These are phyloP conservation scores for Pichia membranifaciens DNA, from an alignment of 805 yeast genomes.

Conservation along the genomic window DNA sequence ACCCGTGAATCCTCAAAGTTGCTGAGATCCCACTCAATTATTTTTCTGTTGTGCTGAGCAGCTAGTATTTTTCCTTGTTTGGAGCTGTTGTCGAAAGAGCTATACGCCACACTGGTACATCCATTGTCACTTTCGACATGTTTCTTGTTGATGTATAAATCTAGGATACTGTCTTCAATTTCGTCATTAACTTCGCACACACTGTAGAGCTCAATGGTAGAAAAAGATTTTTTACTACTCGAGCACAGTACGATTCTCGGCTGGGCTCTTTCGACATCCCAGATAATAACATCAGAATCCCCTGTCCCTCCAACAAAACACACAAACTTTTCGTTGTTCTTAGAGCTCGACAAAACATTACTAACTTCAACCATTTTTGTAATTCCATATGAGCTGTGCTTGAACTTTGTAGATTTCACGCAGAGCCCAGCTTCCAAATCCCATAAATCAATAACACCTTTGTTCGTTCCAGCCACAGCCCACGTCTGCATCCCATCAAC, in stretches of 20 bases:
- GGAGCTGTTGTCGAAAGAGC: conserved; percentile 6
- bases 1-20: conserved; percentile 29
- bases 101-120: conserved; percentile 21
- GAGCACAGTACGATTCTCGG: conserved; percentile 36
- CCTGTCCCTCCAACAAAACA: conserved; percentile 66
- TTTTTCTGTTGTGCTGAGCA: conserved; percentile 18
- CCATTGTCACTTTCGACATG: conserved; percentile 19
- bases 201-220: conserved; percentile 24
- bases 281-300: conserved; percentile 54
- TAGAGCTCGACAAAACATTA: conserved; percentile 28
- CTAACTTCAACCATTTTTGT: conserved; percentile 42
- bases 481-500: conserved; percentile 51
- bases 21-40: conserved; percentile 37
- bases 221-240: conserved; percentile 16
- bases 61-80: conserved; percentile 15
- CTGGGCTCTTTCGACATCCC: conserved; percentile 66
- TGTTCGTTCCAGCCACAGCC: conserved; percentile 68
- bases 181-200: conserved; percentile 22
- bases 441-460: conserved; percentile 76
- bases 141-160: conserved; percentile 13
- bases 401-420: conserved; percentile 59
- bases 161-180: conserved; percentile 21
- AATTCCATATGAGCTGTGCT: conserved; percentile 38
- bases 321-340: conserved; percentile 38
- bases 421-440: conserved; percentile 63